A percentile compares a stretch with the other conserved stretches of the same genome.
Evolutionary conservation across 2,329 filamentous ascomycete species (phyloP).

Genomic region (Graphium sp.): DNA sequence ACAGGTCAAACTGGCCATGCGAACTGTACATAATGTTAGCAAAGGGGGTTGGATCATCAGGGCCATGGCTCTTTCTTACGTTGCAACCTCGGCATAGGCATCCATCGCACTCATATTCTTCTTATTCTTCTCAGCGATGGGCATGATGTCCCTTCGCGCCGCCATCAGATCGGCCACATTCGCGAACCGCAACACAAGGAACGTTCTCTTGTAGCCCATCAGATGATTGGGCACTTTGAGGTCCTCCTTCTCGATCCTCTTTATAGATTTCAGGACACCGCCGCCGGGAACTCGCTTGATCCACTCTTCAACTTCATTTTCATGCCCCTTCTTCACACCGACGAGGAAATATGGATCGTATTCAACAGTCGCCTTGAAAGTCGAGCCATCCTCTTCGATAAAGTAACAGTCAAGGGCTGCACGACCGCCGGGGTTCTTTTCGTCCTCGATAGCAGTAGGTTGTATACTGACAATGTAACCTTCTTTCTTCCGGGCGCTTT

Average conservation of each 20-base stretch:
- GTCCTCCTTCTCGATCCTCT: slow-evolving; percentile 79
- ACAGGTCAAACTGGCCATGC: slow-evolving; percentile 80
- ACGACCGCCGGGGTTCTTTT: slow-evolving; percentile 66
- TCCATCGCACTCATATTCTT: slow-evolving; percentile 95
- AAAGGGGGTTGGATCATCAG: slow-evolving; percentile 6
- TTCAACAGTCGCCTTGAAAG: slow-evolving; percentile 91
- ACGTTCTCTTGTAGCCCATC: slow-evolving; percentile 75
- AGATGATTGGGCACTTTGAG: slow-evolving; percentile 90
- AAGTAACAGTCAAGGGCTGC: slow-evolving; percentile 96
- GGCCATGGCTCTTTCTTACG: slow-evolving; percentile 47
- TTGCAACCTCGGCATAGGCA: slow-evolving; percentile 90
- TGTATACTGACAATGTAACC: slow-evolving; percentile 97
- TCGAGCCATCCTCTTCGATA: slow-evolving; percentile 60
- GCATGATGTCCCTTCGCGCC: slow-evolving; percentile 71
- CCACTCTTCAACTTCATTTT: slow-evolving; percentile 95
- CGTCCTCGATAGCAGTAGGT: slow-evolving; percentile 72
- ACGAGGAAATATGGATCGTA: slow-evolving; percentile 96
- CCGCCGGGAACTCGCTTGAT: slow-evolving; percentile 61
- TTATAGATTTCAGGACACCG: slow-evolving; percentile 64
- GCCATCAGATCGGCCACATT: slow-evolving; percentile 77
- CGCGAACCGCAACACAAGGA: slow-evolving; percentile 71
- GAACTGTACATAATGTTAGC: slow-evolving; percentile 28
- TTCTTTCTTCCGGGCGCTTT: slow-evolving; percentile 63
- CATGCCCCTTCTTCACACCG: slow-evolving; percentile 72
- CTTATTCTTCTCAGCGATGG: slow-evolving; percentile 90